A percentile compares a stretch with the other conserved stretches of the same genome.
Conservation (phyloP, 73 alveolate genomes). For the Paramecium sonneborni region DNA sequence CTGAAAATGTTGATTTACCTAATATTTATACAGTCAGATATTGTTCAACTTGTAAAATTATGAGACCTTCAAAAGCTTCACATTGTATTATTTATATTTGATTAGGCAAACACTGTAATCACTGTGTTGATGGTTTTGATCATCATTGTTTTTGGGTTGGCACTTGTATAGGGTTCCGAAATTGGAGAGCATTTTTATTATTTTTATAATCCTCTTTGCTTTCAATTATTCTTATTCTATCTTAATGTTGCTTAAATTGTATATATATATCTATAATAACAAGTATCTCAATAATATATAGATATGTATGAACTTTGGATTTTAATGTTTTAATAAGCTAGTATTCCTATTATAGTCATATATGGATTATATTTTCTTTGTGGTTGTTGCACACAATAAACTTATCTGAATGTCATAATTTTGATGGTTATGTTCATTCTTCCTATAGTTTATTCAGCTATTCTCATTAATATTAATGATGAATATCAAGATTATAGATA, state of each 20-base stretch:
- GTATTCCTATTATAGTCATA: not conserved
- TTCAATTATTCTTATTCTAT: not conserved
- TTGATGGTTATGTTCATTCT: not conserved
- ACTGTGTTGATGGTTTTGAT: constrained; percentile 94
- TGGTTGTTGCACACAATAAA: constrained; percentile 10
- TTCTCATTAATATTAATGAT: not conserved
- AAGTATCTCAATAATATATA: not conserved
- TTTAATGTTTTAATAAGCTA: not conserved
- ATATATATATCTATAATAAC: not conserved
- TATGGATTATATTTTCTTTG: not conserved
- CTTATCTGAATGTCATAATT: not conserved
- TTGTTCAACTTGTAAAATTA: constrained; percentile 92
- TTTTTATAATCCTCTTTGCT: not conserved
- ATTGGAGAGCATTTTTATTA: constrained; percentile 47
- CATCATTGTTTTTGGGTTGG: constrained; percentile 79
- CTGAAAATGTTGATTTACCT: not conserved
- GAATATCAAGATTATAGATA: not conserved
- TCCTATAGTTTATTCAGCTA: constrained; percentile 6
- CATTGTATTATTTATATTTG: constrained; percentile 79
- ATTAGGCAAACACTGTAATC: constrained; percentile 78
- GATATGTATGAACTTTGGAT: not conserved
- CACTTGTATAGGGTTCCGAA: constrained; percentile 59
- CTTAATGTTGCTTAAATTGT: not conserved
- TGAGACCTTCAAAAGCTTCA: constrained; percentile 95
- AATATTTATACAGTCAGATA: constrained; percentile 62